A percentile compares a stretch with the other conserved stretches of the same genome.
These are phyloP conservation scores for Saposhnikovia divaricata DNA, from an alignment of 129 eudicot genomes.

Conservation along the genomic window DNA sequence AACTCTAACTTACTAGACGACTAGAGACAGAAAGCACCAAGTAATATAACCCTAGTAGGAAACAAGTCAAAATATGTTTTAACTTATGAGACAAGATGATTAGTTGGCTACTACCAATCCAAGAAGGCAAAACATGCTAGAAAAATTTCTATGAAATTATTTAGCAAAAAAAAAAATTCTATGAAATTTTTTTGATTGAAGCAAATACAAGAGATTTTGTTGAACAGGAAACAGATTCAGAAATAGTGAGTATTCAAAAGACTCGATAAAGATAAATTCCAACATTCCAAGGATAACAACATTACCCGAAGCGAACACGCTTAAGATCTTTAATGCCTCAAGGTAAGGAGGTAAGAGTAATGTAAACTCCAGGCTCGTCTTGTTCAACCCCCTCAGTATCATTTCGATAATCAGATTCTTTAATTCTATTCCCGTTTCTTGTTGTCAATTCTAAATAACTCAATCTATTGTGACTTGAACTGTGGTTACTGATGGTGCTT, in stretches of 20 bases:
- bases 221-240: neutral
- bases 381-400: slow-evolving; percentile 94
- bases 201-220: neutral
- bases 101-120: no score
- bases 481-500: slow-evolving; percentile 33
- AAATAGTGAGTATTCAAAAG: neutral
- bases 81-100: no score
- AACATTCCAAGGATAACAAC: neutral
- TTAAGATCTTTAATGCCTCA: slow-evolving; percentile 88
- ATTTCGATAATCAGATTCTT: slow-evolving; percentile 53
- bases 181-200: neutral
- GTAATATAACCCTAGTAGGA: neutral
- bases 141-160: neutral
- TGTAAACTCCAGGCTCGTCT: slow-evolving; percentile 94
- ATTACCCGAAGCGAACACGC: slow-evolving; percentile 94
- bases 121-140: neutral
- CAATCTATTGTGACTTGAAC: slow-evolving; percentile 43
- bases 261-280: neutral
- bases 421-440: slow-evolving; percentile 50
- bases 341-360: slow-evolving; percentile 79
- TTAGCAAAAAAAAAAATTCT: neutral
- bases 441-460: slow-evolving; percentile 32
- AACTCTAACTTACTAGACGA: neutral
- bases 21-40: neutral
- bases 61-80: neutral